Percentiles rank a stretch among this genome's conserved stretches.
Evolutionary conservation across 2,329 filamentous ascomycete species (phyloP).

Genomic region (Arthroderma sp.): DNA sequence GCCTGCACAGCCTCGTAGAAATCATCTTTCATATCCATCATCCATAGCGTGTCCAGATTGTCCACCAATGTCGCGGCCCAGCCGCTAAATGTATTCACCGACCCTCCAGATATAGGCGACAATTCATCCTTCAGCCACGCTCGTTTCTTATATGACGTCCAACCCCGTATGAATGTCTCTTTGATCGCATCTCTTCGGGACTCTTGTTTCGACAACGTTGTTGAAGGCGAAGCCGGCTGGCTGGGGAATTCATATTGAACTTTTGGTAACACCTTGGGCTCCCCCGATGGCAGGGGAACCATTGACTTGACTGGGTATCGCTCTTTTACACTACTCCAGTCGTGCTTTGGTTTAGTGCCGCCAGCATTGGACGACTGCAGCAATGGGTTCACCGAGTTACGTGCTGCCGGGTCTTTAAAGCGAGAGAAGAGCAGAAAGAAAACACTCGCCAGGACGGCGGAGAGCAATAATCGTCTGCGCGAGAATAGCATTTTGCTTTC

Average conservation of each 20-base stretch:
- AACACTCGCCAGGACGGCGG: no score
- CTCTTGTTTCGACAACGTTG: slow-evolving; percentile 17
- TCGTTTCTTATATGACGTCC: slow-evolving; percentile 46
- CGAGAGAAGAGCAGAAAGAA: no score
- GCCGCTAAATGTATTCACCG: slow-evolving; percentile 48
- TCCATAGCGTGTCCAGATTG: slow-evolving; percentile 47
- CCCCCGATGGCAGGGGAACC: neutral
- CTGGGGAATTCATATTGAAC: slow-evolving; percentile 1
- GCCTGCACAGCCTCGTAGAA: slow-evolving; percentile 42
- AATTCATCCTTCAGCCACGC: slow-evolving; percentile 55
- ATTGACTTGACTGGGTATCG: slow-evolving; percentile 10
- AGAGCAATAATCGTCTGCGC: no score
- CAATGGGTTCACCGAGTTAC: no score
- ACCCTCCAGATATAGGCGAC: slow-evolving; percentile 40
- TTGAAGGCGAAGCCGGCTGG: slow-evolving; percentile 7
- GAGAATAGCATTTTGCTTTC: no score
- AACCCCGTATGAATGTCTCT: slow-evolving; percentile 42
- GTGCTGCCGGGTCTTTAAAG: no score
- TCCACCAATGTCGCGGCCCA: slow-evolving; percentile 50
- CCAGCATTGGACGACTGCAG: no score
- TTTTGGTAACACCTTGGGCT: neutral
- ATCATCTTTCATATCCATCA: slow-evolving; percentile 47
- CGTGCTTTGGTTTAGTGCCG: no score
- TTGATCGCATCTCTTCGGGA: slow-evolving; percentile 28
- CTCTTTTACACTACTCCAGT: slow-evolving; percentile 1